Percentiles rank a stretch among this genome's conserved stretches.
phyloP scores from a whole-genome alignment of 2,329 filamentous ascomycete genomes.

The Penicillium aurantiogriseum region DNA sequence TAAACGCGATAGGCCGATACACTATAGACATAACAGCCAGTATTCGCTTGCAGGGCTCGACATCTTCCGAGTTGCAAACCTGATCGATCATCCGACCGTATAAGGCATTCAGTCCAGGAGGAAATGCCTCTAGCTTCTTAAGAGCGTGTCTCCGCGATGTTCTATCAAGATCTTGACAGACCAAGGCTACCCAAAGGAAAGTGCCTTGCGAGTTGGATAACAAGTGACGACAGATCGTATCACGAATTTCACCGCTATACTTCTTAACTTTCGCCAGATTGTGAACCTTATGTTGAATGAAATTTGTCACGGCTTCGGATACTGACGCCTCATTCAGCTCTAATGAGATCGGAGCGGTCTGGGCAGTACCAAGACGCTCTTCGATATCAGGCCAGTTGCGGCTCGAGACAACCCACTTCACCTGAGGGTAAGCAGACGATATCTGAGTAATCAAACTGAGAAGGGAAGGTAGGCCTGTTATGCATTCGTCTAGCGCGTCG shows the following conservation, averaged over 20 bases:
- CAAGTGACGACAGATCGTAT: conserved; percentile 19
- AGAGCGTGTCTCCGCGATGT: neutral
- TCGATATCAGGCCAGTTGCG: too few relatives aligned
- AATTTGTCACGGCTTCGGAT: too few relatives aligned
- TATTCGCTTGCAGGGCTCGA: neutral
- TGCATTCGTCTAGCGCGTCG: conserved; percentile 52
- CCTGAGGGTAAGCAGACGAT: neutral
- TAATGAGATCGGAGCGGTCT: too few relatives aligned
- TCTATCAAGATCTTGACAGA: conserved; percentile 29
- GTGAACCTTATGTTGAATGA: conserved; percentile 16
- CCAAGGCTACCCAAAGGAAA: conserved; percentile 43
- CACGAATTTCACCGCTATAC: conserved; percentile 19
- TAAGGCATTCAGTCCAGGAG: conserved; percentile 10
- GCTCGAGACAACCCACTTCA: too few relatives aligned
- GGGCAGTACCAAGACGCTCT: too few relatives aligned
- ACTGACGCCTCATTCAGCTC: too few relatives aligned
- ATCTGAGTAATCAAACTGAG: conserved; percentile 36
- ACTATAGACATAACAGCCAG: neutral
- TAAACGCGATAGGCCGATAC: conserved; percentile 1
- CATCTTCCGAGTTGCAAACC: conserved; percentile 20
- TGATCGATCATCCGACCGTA: conserved; percentile 25
- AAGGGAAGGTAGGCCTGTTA: conserved; percentile 28
- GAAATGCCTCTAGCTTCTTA: conserved; percentile 3
- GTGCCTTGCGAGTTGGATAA: conserved; percentile 33
- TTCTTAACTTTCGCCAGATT: conserved; percentile 17